Conservation (phyloP, 495 filamentous ascomycete genomes). For the Penicillium coffeae region DNA sequence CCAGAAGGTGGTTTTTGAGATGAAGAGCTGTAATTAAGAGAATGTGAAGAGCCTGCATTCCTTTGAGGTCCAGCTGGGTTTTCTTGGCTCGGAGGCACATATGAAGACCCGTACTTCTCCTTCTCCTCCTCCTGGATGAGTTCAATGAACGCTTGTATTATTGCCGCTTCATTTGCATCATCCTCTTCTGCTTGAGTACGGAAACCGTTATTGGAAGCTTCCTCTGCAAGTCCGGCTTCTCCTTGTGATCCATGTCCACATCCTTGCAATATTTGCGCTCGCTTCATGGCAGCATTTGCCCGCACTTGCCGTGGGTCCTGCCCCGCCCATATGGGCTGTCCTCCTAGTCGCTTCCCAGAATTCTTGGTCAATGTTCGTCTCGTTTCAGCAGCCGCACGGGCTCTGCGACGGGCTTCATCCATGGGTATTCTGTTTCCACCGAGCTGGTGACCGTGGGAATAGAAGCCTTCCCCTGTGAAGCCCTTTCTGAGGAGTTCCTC, state of each 20-base stretch:
- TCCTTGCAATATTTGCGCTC: constrained; percentile 61
- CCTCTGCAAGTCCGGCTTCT: constrained; percentile 57
- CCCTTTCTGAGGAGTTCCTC: constrained; percentile 70
- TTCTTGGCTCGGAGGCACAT: constrained; percentile 59
- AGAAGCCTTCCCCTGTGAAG: constrained; percentile 89
- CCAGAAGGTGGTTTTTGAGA: constrained; percentile 1
- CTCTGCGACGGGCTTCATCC: constrained; percentile 72
- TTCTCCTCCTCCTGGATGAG: constrained; percentile 82
- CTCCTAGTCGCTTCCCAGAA: constrained; percentile 73
- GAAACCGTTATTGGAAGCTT: constrained; percentile 70
- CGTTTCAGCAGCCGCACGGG: constrained; percentile 73
- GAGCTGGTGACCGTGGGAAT: constrained; percentile 68
- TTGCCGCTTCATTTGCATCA: constrained; percentile 85
- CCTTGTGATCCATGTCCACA: constrained; percentile 69
- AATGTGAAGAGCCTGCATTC: constrained; percentile 17
- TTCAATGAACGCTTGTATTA: constrained; percentile 81
- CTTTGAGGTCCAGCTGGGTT: constrained; percentile 55
- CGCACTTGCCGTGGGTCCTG: no score
- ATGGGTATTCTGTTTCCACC: constrained; percentile 64
- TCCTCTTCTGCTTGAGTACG: constrained; percentile 83
- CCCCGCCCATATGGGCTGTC: constrained; percentile 54
- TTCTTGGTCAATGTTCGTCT: constrained; percentile 54
- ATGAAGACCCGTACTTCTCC: constrained; percentile 61
- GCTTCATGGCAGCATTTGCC: constrained; percentile 58
- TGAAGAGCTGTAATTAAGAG: constrained; percentile 7